Conservation (phyloP, 345 rosid genomes). For the Citrus trifoliata region DNA sequence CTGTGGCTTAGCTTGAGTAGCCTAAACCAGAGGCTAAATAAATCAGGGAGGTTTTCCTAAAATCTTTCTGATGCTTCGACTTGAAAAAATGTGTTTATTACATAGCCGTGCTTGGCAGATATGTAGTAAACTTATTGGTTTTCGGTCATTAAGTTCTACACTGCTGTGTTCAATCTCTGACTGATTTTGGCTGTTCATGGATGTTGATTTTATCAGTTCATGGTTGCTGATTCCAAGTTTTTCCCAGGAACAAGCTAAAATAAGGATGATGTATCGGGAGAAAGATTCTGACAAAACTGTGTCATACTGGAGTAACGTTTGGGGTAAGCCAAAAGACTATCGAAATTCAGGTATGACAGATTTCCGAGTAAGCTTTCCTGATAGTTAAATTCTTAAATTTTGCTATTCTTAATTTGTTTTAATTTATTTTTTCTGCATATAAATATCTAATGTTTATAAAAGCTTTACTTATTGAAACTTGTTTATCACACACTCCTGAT, state of each 20-base stretch:
- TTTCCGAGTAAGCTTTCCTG: not conserved
- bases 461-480: not conserved
- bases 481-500: not conserved
- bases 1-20: not conserved
- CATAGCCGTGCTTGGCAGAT: not conserved
- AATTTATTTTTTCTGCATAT: not conserved
- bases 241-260: conserved; percentile 69
- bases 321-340: conserved; percentile 56
- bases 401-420: not conserved
- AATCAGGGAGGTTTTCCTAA: not conserved
- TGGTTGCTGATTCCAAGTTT: not conserved
- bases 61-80: not conserved
- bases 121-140: not conserved
- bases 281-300: conserved; percentile 43
- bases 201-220: not conserved
- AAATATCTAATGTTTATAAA: not conserved
- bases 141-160: not conserved
- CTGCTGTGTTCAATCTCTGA: not conserved
- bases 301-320: conserved; percentile 70
- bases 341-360: conserved; percentile 52
- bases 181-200: not conserved
- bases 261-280: conserved; percentile 59
- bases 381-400: not conserved
- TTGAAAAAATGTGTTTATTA: not conserved
- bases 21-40: not conserved